These are phyloP conservation scores for Amanita pallidorosea DNA, from an alignment of 768 basidiomycete species.

Conservation along the genomic window DNA sequence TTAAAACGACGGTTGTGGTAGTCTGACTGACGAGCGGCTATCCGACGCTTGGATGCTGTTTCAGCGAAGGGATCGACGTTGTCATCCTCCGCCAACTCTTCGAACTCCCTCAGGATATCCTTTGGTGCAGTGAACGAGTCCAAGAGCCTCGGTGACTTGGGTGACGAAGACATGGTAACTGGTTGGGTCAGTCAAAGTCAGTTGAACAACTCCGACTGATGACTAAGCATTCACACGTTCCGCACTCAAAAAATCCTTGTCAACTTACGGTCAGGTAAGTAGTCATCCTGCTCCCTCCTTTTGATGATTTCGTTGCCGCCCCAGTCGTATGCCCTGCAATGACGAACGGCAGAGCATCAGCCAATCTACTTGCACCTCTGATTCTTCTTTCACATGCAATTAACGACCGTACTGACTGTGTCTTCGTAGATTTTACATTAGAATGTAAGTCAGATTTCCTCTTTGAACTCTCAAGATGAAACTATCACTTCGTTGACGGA, in stretches of 20 bases:
- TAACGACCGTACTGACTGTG: neutral
- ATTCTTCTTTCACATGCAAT: slow-evolving; percentile 16
- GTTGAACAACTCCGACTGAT: neutral
- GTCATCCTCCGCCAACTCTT: slow-evolving; percentile 88
- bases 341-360: slow-evolving; percentile 63
- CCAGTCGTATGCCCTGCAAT: slow-evolving; percentile 54
- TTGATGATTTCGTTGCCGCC: slow-evolving; percentile 68
- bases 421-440: neutral
- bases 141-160: slow-evolving; percentile 60
- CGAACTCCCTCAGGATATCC: slow-evolving; percentile 90
- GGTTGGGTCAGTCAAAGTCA: neutral
- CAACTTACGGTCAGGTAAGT: slow-evolving; percentile 18
- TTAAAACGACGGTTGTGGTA: slow-evolving; percentile 90
- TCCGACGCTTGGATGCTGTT: slow-evolving; percentile 87
- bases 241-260: neutral
- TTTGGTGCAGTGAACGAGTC: slow-evolving; percentile 91
- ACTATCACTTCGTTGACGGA: slow-evolving; percentile 32
- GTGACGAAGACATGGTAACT: slow-evolving; percentile 40
- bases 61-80: slow-evolving; percentile 87
- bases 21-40: slow-evolving; percentile 87
- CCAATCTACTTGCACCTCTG: slow-evolving; percentile 61
- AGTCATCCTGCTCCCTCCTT: slow-evolving; percentile 5
- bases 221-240: slow-evolving; percentile 20
- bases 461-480: slow-evolving; percentile 25
- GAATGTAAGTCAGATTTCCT: neutral